Conservation (phyloP, 345 rosid genomes). For the Acer yangbiense region DNA sequence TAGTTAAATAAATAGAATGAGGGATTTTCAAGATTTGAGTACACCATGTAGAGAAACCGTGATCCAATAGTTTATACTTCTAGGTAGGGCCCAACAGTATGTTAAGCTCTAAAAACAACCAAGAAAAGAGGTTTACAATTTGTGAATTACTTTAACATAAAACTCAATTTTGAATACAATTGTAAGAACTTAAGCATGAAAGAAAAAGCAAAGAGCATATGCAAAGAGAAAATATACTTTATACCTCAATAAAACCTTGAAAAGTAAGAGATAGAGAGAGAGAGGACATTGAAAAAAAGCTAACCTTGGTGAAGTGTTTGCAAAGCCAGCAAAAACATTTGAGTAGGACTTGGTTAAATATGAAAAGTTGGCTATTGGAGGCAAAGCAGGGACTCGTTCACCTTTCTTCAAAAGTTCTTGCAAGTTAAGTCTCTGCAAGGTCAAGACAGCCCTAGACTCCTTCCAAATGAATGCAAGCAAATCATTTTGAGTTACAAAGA, state of each 20-base stretch:
- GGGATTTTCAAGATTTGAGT: background rate
- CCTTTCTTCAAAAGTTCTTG: conserved; percentile 79
- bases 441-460: conserved; percentile 68
- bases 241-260: background rate
- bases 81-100: background rate
- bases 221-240: background rate
- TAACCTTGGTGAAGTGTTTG: conserved; percentile 60
- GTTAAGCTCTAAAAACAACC: background rate
- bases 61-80: background rate
- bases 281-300: background rate
- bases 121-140: background rate
- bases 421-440: conserved; percentile 70
- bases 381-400: conserved; percentile 58
- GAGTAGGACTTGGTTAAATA: conserved; percentile 81
- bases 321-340: conserved; percentile 68
- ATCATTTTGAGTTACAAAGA: conserved; percentile 63
- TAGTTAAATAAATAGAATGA: background rate
- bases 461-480: conserved; percentile 86
- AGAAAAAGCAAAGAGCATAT: background rate
- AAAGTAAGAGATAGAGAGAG: background rate
- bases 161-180: conserved; percentile 3
- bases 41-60: background rate
- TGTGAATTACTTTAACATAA: background rate
- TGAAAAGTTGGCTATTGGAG: conserved; percentile 68
- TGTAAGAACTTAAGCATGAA: background rate